Base-by-base conservation (phyloP, 2,329 filamentous ascomycete species). In the Talaromyces sp. region DNA sequence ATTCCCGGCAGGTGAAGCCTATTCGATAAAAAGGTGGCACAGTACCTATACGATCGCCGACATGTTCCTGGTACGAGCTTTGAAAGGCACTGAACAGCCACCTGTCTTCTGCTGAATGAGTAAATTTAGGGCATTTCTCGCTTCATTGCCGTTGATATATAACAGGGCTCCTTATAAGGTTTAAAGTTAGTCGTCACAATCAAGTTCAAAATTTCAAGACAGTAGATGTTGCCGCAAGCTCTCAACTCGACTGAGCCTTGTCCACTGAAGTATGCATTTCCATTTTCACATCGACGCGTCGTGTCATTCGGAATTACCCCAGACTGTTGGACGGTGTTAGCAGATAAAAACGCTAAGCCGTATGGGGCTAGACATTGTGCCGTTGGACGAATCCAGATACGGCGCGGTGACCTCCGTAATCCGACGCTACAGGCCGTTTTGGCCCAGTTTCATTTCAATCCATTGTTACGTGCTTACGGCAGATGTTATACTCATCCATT, bases 361-460 rank as follows among this genome's bases (percentile, higher is more conserved):
- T 1, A 54, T 43, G 1, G 7, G 33, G 59, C 50, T 61, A 50
- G 63, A 37, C 16, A 3, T 2, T 1, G 16, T 2, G 27, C 37
- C 14, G 37, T 41, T 45, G 33, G 22, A 16, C 56, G 56, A 59
- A 59, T 59, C 56, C 56, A 22, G 45, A 57, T 50, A 39, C 64
- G 52, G 63, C 58, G 58, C 63, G 63, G 48, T 60, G 50, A 48
- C 37, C 63, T 65, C 63, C 64, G 64, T 62, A 62, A 52, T 31
- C 63, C 59, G 63, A 39, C 63, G 63, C 63, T 64, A 65, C 58
- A 24, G 57, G 58, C 58, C 63, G 45, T 59, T 54, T 60, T 65
- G 48, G 43, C 31, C 58, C 41, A 48, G 22, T 37, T 48, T 50
- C 47, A 62, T 39, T 63, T 57, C 52, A 56, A 31, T 37, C 39